Percentiles rank a stretch among this genome's conserved stretches.
Conservation (phyloP, 2,329 filamentous ascomycete genomes). For the Fusarium anthophilum region DNA sequence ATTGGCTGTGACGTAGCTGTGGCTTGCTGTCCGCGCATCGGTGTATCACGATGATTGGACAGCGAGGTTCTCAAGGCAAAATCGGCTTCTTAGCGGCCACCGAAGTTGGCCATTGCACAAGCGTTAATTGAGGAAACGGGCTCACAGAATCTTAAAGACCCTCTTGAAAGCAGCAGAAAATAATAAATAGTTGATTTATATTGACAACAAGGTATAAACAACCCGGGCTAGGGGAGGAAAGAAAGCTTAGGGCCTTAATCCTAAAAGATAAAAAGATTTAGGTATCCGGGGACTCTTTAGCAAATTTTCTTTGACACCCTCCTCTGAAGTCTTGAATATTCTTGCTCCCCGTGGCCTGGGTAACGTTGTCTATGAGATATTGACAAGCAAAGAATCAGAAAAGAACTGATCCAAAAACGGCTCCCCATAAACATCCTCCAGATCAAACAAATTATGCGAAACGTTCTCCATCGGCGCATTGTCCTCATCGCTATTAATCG, state of each 20-base stretch:
- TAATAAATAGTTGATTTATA: no score
- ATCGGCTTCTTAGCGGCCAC: neutral
- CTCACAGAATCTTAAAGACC: no score
- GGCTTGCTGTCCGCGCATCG: neutral
- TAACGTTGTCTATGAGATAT: constrained; percentile 26
- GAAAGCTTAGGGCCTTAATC: no score
- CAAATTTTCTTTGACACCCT: no score
- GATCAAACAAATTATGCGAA: constrained; percentile 17
- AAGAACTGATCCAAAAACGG: constrained; percentile 38
- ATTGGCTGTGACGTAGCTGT: neutral
- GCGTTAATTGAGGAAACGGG: no score
- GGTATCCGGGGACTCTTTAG: no score
- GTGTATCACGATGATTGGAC: neutral
- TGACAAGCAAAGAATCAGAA: constrained; percentile 32
- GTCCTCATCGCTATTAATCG: constrained; percentile 8
- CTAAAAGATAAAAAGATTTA: no score
- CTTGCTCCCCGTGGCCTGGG: no score
- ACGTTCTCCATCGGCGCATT: neutral
- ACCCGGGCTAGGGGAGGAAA: no score
- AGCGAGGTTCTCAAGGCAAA: neutral
- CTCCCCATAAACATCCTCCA: constrained; percentile 27
- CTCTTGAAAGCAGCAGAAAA: no score
- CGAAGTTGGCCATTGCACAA: neutral
- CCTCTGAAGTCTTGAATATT: no score
- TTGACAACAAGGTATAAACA: no score